These are phyloP conservation scores for Orbilia javanica DNA, from an alignment of 2,329 filamentous ascomycete genomes.

Conservation along the genomic window DNA sequence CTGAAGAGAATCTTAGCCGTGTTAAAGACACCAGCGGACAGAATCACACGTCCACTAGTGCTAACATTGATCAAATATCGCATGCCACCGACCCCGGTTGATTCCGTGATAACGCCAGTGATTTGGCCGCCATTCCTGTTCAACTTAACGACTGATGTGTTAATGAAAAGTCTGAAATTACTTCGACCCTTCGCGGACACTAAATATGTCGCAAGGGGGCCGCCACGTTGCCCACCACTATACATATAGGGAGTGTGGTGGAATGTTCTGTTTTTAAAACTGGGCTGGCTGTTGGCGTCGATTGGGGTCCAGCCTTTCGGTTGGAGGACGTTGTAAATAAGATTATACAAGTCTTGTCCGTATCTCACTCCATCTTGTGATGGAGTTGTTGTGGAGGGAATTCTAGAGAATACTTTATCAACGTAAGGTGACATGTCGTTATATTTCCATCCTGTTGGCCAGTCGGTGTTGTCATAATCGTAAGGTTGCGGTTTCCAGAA, in stretches of 20 bases:
- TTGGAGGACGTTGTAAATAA: constrained; percentile 73
- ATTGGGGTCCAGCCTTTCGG: constrained; percentile 75
- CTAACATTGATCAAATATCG: constrained; percentile 74
- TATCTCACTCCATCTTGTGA: constrained; percentile 77
- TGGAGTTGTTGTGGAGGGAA: constrained; percentile 76
- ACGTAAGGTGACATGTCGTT: constrained; percentile 73
- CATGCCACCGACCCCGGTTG: constrained; percentile 69
- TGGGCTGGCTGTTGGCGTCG: constrained; percentile 72
- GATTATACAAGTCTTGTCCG: constrained; percentile 75
- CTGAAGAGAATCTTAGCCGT: constrained; percentile 77
- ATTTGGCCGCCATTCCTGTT: constrained; percentile 73
- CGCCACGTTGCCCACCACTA: constrained; percentile 74
- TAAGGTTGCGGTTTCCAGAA: constrained; percentile 71
- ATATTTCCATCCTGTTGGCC: constrained; percentile 78
- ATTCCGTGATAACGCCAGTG: constrained; percentile 76
- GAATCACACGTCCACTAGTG: constrained; percentile 74
- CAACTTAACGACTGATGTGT: constrained; percentile 77
- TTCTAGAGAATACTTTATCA: constrained; percentile 75
- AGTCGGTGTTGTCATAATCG: constrained; percentile 78
- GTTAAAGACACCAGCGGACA: constrained; percentile 78
- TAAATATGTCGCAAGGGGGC: constrained; percentile 79
- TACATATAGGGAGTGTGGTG: constrained; percentile 77
- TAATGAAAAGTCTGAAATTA: constrained; percentile 77
- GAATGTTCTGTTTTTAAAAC: constrained; percentile 76
- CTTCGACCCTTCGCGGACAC: constrained; percentile 71